Base-by-base conservation (phyloP, 164 flowering plant genomes). In the Chimonanthus praecox region DNA sequence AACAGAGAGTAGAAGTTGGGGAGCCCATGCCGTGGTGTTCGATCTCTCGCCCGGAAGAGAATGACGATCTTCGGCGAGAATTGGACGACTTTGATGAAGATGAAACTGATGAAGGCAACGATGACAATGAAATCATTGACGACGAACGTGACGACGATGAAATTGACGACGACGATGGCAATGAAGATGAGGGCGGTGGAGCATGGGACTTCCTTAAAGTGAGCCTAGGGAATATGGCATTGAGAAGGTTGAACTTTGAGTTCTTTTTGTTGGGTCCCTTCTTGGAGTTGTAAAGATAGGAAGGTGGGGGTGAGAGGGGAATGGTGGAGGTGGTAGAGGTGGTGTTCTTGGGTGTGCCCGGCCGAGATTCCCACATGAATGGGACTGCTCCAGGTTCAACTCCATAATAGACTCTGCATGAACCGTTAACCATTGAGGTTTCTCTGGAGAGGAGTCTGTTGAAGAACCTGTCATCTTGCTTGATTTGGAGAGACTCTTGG, bases 301-400 rank as follows among this genome's bases (percentile, higher is more conserved):
- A 83, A 47, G 93, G 93, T 72, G 91, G 93, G 15, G 93, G 93
- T 13, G 91, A 84, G 47, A 87, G 85, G 58, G 91, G 93, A 72
- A 88, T 88, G 13, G 81, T 58, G 4, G 80, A 15, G 9, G 80
- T 63, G 7, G 76, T 80, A 45, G 10, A 43, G 46, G 68, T 68
- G 18, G 66, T 33, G 64, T 80, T 46, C 64, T 88, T 89, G 0
- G 93, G 93, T 2, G 91, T 89, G 2, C 93, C 93, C 7, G 93
- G 93, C 47, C 76, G 85, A 45, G 89, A 84, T 63, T 89, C 93
- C 93, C 93, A 89, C 33, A 64, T 58, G 79, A 89, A 89, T 4
- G 93, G 93, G 16, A 89, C 82, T 8, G 82, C 51, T 47, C 83
- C 87, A 3, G 87, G 46, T 6, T 77, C 79, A 18, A 75, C 86